Conservation (phyloP, 2,329 filamentous ascomycete species). For the Balansia obtecta region DNA sequence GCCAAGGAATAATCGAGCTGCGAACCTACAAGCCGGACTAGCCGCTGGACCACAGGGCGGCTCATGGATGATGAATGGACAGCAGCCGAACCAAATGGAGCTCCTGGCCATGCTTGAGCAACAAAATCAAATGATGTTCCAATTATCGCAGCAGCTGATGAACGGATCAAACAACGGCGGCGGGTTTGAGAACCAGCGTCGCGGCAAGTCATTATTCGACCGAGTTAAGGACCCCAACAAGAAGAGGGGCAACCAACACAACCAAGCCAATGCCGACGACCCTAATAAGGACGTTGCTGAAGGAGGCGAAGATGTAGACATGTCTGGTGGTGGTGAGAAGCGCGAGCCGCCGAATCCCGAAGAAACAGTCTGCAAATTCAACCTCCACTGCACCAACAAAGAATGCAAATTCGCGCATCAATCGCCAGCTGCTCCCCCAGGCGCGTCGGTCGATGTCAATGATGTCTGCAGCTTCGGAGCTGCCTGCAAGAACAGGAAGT, state of each 20-base stretch:
- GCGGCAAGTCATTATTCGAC: constrained; percentile 58
- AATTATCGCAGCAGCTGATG: constrained; percentile 53
- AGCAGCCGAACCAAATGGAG: constrained; percentile 37
- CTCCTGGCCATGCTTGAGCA: constrained; percentile 74
- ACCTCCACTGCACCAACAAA: constrained; percentile 74
- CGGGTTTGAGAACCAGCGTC: constrained; percentile 21
- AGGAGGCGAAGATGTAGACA: constrained; percentile 51
- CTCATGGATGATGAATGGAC: constrained; percentile 36
- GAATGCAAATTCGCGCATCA: constrained; percentile 93
- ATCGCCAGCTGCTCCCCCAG: constrained; percentile 75
- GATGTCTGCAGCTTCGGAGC: constrained; percentile 77
- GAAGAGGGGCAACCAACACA: constrained; percentile 30
- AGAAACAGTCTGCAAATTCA: constrained; percentile 75
- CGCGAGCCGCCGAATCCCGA: constrained; percentile 45
- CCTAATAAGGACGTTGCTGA: constrained; percentile 20
- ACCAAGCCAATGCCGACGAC: constrained; percentile 22
- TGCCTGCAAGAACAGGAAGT: constrained; percentile 94
- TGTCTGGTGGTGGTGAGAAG: constrained; percentile 35
- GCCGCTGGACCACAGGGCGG: constrained; percentile 24
- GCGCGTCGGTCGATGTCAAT: constrained; percentile 62
- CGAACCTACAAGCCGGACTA: constrained; percentile 37
- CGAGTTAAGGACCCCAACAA: constrained; percentile 46
- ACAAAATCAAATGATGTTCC: constrained; percentile 75
- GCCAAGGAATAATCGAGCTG: constrained; percentile 32
- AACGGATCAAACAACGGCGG: constrained; percentile 31